Percentiles rank a stretch among this genome's conserved stretches.
These are phyloP conservation scores for Talaromyces albobiverticillius DNA, from an alignment of 2,329 filamentous ascomycete species.

Conservation along the genomic window DNA sequence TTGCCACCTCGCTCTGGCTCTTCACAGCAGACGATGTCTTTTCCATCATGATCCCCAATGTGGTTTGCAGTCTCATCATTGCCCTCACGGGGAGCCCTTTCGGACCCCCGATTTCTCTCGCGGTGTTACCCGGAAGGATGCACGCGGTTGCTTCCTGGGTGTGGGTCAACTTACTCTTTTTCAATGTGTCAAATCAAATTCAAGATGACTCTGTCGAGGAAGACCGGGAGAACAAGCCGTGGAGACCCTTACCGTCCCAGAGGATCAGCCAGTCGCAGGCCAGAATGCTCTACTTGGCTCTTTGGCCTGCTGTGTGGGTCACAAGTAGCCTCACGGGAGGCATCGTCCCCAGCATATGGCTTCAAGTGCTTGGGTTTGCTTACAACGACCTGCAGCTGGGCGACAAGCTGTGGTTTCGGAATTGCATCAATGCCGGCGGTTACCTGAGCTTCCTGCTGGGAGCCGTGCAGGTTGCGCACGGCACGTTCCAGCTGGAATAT, in stretches of 20 bases:
- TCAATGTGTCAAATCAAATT: conserved; percentile 41
- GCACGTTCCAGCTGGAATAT: background rate
- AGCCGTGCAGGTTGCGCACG: conserved; percentile 24
- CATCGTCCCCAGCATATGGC: conserved; percentile 7
- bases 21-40: background rate
- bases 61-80: background rate
- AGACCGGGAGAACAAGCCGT: conserved; percentile 42
- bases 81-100: background rate
- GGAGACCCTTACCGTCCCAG: conserved; percentile 28
- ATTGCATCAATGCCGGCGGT: conserved; percentile 29
- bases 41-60: background rate
- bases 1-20: background rate
- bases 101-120: background rate
- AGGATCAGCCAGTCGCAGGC: conserved; percentile 20
- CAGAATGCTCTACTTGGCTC: conserved; percentile 14
- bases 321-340: conserved; percentile 11
- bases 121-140: background rate
- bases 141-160: conserved; percentile 9
- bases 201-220: conserved; percentile 31
- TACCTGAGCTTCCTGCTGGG: conserved; percentile 28
- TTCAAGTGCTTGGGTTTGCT: conserved; percentile 14
- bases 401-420: conserved; percentile 26
- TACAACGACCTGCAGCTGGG: conserved; percentile 24
- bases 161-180: conserved; percentile 30
- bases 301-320: background rate